Conservation (phyloP, 1,284 basidiomycete species). For the Ceratobasidium papillatum region DNA sequence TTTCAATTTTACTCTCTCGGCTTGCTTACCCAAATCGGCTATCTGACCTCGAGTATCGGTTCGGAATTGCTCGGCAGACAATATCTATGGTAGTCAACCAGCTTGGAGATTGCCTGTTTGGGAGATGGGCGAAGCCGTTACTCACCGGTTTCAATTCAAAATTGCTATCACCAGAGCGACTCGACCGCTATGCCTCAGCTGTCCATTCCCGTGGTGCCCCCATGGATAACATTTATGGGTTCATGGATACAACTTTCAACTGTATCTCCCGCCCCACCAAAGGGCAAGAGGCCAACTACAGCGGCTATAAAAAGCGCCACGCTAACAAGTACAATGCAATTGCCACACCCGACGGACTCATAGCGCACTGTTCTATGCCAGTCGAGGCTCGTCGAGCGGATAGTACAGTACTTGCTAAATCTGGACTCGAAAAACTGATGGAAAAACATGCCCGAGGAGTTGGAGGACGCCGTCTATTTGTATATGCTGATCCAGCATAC, state of each 20-base stretch:
- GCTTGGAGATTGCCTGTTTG: neutral
- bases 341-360: slow-evolving; percentile 17
- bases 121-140: neutral
- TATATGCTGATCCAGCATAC: slow-evolving; percentile 28
- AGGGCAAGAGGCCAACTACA: slow-evolving; percentile 5
- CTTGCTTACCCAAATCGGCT: neutral
- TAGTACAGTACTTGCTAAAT: neutral
- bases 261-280: neutral
- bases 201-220: neutral
- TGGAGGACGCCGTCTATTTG: neutral
- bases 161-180: neutral
- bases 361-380: slow-evolving; percentile 8
- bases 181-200: slow-evolving; percentile 5
- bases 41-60: neutral
- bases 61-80: neutral
- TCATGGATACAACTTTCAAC: slow-evolving; percentile 19
- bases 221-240: slow-evolving; percentile 2
- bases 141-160: neutral
- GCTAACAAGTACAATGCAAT: slow-evolving; percentile 26
- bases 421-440: neutral
- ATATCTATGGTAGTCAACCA: neutral
- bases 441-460: neutral
- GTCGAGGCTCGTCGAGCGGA: slow-evolving; percentile 8
- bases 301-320: slow-evolving; percentile 21
- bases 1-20: neutral